Conservation (phyloP, 805 yeast genomes). For the Zygoascus biomembranicola region DNA sequence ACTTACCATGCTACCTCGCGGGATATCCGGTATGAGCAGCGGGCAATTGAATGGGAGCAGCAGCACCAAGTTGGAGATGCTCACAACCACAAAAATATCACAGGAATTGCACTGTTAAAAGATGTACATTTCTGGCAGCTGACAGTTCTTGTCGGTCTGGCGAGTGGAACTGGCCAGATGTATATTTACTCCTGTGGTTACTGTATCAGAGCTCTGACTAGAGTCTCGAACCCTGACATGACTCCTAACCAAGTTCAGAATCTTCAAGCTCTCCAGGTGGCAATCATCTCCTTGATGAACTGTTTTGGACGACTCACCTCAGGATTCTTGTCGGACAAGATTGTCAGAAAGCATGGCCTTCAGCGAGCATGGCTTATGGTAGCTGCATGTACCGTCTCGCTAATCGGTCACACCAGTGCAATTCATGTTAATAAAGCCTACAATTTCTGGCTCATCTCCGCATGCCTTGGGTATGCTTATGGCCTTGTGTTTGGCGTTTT, state of each 20-base stretch:
- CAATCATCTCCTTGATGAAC: conserved; percentile 54
- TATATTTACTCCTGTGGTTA: conserved; percentile 68
- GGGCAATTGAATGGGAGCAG: conserved; percentile 1
- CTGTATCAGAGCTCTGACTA: conserved; percentile 46
- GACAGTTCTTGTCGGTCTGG: conserved; percentile 37
- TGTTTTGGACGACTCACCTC: conserved; percentile 56
- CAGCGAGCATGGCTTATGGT: conserved; percentile 48
- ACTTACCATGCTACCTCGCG: background rate
- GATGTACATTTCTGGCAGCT: conserved; percentile 19
- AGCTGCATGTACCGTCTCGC: conserved; percentile 41
- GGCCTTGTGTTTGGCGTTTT: conserved; percentile 63
- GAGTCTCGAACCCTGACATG: conserved; percentile 1
- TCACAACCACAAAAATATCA: background rate
- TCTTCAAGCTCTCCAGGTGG: conserved; percentile 63
- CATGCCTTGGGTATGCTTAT: conserved; percentile 55
- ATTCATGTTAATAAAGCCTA: conserved; percentile 32
- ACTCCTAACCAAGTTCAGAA: conserved; percentile 27
- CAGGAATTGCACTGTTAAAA: conserved; percentile 7
- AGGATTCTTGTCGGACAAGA: conserved; percentile 54
- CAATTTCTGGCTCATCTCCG: conserved; percentile 41
- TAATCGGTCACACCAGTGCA: conserved; percentile 46
- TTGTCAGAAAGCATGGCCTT: conserved; percentile 37
- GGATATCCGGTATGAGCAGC: background rate
- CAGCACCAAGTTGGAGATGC: background rate
- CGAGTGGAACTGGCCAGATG: conserved; percentile 65